These are phyloP conservation scores for Penstemon eatonii DNA, from an alignment of 257 asterid species.

Conservation along the genomic window DNA sequence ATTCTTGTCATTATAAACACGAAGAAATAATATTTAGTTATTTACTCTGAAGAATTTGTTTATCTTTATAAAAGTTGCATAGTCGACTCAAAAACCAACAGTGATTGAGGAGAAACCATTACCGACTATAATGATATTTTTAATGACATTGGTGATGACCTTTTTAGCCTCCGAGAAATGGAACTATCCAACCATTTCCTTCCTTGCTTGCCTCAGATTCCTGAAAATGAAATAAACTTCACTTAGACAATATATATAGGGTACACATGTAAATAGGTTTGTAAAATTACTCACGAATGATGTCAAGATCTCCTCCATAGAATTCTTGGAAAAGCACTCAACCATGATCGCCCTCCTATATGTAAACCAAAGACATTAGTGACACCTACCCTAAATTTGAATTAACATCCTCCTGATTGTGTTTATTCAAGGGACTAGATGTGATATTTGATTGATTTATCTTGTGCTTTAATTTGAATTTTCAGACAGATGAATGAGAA, in stretches of 20 bases:
- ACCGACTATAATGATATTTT: conserved; percentile 83
- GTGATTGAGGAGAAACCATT: conserved; percentile 27
- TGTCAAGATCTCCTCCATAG: conserved; percentile 67
- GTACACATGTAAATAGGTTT: neutral
- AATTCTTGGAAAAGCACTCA: conserved; percentile 74
- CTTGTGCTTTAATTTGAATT: too few relatives aligned
- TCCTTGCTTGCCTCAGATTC: conserved; percentile 82
- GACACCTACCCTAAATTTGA: too few relatives aligned
- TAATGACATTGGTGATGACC: conserved; percentile 82
- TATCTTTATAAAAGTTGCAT: too few relatives aligned
- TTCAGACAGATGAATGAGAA: too few relatives aligned
- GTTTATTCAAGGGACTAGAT: too few relatives aligned
- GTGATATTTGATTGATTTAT: too few relatives aligned
- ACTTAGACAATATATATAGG: neutral
- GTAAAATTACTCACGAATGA: conserved; percentile 56
- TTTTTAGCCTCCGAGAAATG: conserved; percentile 64
- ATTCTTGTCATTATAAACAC: too few relatives aligned
- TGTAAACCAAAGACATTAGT: neutral
- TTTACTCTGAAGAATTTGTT: too few relatives aligned
- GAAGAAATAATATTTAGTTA: too few relatives aligned
- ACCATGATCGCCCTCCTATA: conserved; percentile 63
- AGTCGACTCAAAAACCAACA: neutral
- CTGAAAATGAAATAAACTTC: conserved; percentile 40
- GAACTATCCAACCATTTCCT: conserved; percentile 73
- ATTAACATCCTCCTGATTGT: too few relatives aligned